Evolutionary conservation across 2,329 filamentous ascomycete species (phyloP).

Genomic region (Pestalotiopsis sp.): DNA sequence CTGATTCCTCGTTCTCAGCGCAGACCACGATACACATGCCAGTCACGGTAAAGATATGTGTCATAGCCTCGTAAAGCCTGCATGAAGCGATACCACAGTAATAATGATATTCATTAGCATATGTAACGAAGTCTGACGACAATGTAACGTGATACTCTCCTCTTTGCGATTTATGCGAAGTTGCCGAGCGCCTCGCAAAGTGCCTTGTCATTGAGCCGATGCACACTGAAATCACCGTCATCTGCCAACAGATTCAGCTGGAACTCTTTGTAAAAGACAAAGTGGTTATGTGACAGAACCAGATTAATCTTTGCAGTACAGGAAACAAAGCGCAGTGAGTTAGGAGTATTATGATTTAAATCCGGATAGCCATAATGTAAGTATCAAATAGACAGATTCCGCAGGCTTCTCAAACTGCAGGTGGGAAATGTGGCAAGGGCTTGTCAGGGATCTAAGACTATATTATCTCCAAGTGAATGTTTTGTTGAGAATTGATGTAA

Average conservation of each 20-base stretch:
- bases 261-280: neutral
- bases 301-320: neutral
- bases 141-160: neutral
- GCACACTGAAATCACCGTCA: neutral
- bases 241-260: neutral
- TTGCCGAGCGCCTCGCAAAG: neutral
- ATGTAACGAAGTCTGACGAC: neutral
- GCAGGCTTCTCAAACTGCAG: no score
- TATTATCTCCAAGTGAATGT: neutral
- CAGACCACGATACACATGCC: neutral
- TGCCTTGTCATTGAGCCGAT: neutral
- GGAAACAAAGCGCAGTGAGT: neutral
- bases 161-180: neutral
- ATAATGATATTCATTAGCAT: neutral
- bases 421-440: neutral
- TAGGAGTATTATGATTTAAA: neutral
- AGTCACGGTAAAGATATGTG: neutral
- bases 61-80: neutral
- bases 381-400: neutral
- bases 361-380: neutral
- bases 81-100: neutral
- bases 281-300: neutral
- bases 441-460: neutral
- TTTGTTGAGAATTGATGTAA: neutral
- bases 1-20: neutral